phyloP scores from a whole-genome alignment of 2,329 filamentous ascomycete species.

The Microcera coccophila region DNA sequence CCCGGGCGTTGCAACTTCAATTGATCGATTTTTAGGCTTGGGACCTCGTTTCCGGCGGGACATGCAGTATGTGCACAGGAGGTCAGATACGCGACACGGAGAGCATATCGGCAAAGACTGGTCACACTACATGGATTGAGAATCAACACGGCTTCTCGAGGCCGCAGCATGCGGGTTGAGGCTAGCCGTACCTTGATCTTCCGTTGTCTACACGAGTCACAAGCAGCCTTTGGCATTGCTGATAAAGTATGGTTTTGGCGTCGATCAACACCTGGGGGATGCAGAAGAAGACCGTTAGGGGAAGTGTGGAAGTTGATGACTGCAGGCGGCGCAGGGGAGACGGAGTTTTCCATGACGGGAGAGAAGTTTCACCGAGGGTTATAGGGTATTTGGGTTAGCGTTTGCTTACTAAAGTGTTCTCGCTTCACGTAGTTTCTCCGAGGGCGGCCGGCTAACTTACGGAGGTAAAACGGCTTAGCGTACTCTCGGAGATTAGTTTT shows the following conservation, averaged over 20 bases:
- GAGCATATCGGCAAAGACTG: conserved; percentile 5
- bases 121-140: conserved; percentile 6
- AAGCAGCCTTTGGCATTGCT: not conserved
- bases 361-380: not conserved
- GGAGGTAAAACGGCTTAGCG: too few species aligned
- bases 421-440: not conserved
- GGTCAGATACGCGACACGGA: conserved; percentile 3
- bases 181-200: not conserved
- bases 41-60: conserved; percentile 8
- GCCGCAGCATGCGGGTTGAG: not conserved
- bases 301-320: not conserved
- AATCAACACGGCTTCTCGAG: not conserved
- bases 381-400: not conserved
- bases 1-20: not conserved
- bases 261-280: not conserved
- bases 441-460: too few species aligned
- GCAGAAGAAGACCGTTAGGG: not conserved
- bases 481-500: too few species aligned
- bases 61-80: conserved; percentile 4
- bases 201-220: not conserved
- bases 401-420: not conserved
- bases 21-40: conserved; percentile 3
- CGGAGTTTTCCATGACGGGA: not conserved
- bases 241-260: not conserved
- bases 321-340: not conserved